Conservation (phyloP, 805 yeast genomes). For the Saccharomycopsis sp. region DNA sequence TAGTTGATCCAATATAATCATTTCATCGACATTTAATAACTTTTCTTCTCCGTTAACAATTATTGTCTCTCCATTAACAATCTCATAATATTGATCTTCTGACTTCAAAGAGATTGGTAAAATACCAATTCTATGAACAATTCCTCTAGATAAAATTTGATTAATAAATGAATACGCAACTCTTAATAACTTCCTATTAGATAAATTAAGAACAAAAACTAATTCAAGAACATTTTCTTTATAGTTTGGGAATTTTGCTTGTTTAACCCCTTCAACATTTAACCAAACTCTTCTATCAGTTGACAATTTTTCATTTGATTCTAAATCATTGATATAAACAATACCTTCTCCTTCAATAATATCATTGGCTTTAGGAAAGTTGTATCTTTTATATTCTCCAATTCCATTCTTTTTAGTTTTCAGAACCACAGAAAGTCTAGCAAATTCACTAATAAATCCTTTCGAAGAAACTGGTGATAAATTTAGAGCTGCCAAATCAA, state of each 20-base stretch:
- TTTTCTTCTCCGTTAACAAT: constrained; percentile 18
- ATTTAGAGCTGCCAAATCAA: constrained; percentile 23
- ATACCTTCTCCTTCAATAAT: constrained; percentile 30
- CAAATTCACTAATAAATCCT: constrained; percentile 31
- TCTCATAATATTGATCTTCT: constrained; percentile 17
- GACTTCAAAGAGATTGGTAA: constrained; percentile 42
- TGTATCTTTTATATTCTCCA: constrained; percentile 10
- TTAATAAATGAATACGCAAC: constrained; percentile 40
- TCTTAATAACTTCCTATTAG: constrained; percentile 39
- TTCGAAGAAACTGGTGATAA: constrained; percentile 26
- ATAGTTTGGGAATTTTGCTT: constrained; percentile 59
- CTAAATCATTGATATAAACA: constrained; percentile 71
- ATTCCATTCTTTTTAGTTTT: constrained; percentile 7
- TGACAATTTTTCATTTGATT: constrained; percentile 39
- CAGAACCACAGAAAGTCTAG: constrained; percentile 23
- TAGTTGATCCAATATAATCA: constrained; percentile 19
- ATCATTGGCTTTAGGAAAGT: constrained; percentile 15
- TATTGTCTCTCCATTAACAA: constrained; percentile 15
- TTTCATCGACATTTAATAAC: constrained; percentile 17
- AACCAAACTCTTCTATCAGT: constrained; percentile 38
- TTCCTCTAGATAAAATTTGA: constrained; percentile 40
- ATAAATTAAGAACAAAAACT: constrained; percentile 56
- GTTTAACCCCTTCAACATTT: constrained; percentile 26
- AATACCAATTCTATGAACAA: constrained; percentile 76
- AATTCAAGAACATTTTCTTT: constrained; percentile 68